Evolutionary conservation across 345 rosid genomes (phyloP).

Genomic region (Boechera stricta): DNA sequence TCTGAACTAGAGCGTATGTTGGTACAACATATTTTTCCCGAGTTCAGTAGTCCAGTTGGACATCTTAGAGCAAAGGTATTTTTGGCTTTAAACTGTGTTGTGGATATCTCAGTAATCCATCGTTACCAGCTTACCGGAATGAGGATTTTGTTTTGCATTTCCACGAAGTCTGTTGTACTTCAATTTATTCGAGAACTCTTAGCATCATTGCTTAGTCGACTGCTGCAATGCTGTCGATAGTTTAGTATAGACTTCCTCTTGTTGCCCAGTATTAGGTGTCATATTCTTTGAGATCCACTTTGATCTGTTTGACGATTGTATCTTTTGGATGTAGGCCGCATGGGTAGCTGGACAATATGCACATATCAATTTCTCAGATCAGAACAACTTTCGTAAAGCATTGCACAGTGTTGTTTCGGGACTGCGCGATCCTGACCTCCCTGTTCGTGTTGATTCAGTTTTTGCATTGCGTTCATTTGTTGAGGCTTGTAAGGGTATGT

Average conservation of each 20-base stretch:
- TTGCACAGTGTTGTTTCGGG: conserved; percentile 86
- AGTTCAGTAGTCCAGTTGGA: conserved; percentile 83
- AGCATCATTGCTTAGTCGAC: conserved; percentile 11
- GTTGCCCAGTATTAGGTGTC: conserved; percentile 16
- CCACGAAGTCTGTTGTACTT: conserved; percentile 14
- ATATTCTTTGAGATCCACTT: neutral
- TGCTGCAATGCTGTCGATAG: conserved; percentile 11
- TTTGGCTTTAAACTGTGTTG: conserved; percentile 19
- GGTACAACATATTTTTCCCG: conserved; percentile 94
- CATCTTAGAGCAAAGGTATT: conserved; percentile 94
- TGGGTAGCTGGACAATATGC: conserved; percentile 99
- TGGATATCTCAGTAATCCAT: conserved; percentile 24
- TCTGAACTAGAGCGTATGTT: conserved; percentile 87
- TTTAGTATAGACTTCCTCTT: conserved; percentile 14
- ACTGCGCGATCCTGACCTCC: conserved; percentile 88
- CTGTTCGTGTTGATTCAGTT: conserved; percentile 96
- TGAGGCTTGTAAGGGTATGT: conserved; percentile 84
- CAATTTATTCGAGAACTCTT: conserved; percentile 14
- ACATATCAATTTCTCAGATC: conserved; percentile 73
- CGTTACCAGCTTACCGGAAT: conserved; percentile 8
- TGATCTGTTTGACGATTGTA: conserved; percentile 15
- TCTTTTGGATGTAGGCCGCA: conserved; percentile 63
- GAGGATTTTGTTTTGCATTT: conserved; percentile 19
- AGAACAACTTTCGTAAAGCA: conserved; percentile 79
- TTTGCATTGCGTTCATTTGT: conserved; percentile 92